Percentiles rank a stretch among this genome's conserved stretches.
Conservation (phyloP, 768 basidiomycete genomes). For the Dendrothele bispora region DNA sequence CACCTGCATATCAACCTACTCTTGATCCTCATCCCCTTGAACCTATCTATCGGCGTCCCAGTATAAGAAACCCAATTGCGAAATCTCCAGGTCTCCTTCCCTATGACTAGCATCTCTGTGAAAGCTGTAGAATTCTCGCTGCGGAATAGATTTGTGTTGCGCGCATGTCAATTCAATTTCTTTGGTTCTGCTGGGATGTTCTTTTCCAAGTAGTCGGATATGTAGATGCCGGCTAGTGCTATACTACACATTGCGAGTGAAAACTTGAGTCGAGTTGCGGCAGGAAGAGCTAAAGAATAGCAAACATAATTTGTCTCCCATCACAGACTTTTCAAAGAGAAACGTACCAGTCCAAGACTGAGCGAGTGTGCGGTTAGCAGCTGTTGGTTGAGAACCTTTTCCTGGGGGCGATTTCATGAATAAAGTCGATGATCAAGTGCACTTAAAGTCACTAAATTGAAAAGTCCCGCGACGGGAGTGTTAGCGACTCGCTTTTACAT, state of each 20-base stretch:
- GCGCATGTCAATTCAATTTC: background rate
- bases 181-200: background rate
- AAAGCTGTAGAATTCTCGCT: no score
- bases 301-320: background rate
- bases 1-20: slow-evolving; percentile 16
- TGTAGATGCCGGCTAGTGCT: slow-evolving; percentile 3
- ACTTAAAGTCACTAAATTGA: no score
- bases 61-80: slow-evolving; percentile 12
- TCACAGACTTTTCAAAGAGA: no score
- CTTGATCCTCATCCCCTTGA: slow-evolving; percentile 36
- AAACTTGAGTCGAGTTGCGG: slow-evolving; percentile 7
- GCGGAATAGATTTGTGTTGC: no score
- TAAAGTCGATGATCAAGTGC: no score
- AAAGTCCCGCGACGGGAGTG: no score
- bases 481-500: no score
- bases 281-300: slow-evolving; percentile 1
- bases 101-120: no score
- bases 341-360: slow-evolving; percentile 8
- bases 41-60: slow-evolving; percentile 33
- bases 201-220: slow-evolving; percentile 5
- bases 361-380: slow-evolving; percentile 6
- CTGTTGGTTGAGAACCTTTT: no score
- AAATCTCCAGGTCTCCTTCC: slow-evolving; percentile 3
- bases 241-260: slow-evolving; percentile 4
- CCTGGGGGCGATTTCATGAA: no score